Evolutionary conservation across 257 asterid genomes (phyloP), one percentile per base, ranked within the genome.

Genomic region (Lycium ferocissimum): DNA sequence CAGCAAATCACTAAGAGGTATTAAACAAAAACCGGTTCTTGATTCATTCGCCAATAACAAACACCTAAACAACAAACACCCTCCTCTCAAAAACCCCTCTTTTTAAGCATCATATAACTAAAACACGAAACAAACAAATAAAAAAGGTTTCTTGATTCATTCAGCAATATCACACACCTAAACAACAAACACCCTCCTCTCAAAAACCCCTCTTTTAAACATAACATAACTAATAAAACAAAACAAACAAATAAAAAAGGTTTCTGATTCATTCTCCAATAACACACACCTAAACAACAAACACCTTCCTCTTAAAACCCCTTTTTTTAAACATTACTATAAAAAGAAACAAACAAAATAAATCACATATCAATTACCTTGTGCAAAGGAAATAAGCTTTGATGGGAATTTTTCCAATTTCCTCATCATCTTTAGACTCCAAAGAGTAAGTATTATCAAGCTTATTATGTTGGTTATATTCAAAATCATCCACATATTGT

Each of bases 371-470:
- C 72, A 26, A 35, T 65, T 17, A 96, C 99, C 99, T 96, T 89
- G 99, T 96, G 87, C 95, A 94, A 4, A 96, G 88, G 80, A 95
- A 96, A 84, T 89, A 95, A 9, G 99, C 98, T 89, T 90, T 93
- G 65, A 96, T 90, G 37, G 97, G 92, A 78, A 96, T 92, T 89
- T 91, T 96, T 6, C 89, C 95, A 61, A 88, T 86, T 35, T 90
- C 95, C 56, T 90, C 94, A 14, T 88, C 85, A n/a, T 90, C 88
- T 88, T 83, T 12, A 53, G 85, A 47, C 35, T 85, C 90, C 17
- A 76, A 76, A 37, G 33, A 58, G 18, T 26, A 54, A 85, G 89
- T 38, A 38, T 70, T 70, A 70, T 86, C 84, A 71, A 88, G 87
- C 49, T 88, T 91, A 83, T 26, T 26, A 26, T 26, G 33, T 26